Conservation (phyloP, 257 asterid genomes). For the Salvia rosmarinus region DNA sequence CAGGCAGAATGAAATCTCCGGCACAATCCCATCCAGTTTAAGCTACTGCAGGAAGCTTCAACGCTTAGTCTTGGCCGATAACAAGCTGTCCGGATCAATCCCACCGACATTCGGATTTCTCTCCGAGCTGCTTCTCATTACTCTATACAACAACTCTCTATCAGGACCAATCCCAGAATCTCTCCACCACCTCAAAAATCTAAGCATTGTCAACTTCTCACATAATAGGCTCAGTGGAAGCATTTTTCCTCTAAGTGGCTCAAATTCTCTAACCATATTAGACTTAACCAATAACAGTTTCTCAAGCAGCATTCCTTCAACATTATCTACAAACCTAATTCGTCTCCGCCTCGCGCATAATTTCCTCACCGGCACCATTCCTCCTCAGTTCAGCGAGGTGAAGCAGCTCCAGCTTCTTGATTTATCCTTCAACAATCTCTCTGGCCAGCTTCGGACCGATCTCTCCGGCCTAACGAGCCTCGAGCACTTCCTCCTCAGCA, state of each 20-base stretch:
- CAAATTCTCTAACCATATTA: conserved; percentile 53
- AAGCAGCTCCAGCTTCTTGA: conserved; percentile 69
- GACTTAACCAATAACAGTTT: conserved; percentile 85
- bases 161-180: conserved; percentile 82
- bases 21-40: conserved; percentile 72
- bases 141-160: conserved; percentile 86
- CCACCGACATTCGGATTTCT: conserved; percentile 74
- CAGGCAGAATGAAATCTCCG: conserved; percentile 74
- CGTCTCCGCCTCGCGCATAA: conserved; percentile 81
- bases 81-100: conserved; percentile 72
- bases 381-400: conserved; percentile 61
- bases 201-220: conserved; percentile 71
- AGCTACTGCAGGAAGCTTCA: conserved; percentile 84
- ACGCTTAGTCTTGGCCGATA: conserved; percentile 71
- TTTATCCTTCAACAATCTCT: conserved; percentile 65
- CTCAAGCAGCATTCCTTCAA: conserved; percentile 63
- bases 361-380: conserved; percentile 61
- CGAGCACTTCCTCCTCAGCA: conserved; percentile 65
- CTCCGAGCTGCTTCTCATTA: conserved; percentile 54
- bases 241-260: conserved; percentile 60
- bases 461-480: conserved; percentile 56
- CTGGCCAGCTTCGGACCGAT: conserved; percentile 56
- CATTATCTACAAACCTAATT: conserved; percentile 53
- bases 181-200: conserved; percentile 67
- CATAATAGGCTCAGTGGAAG: conserved; percentile 66